These are phyloP conservation scores for Aspergillus carlsbadensis DNA, from an alignment of 495 filamentous ascomycete genomes.

Conservation along the genomic window DNA sequence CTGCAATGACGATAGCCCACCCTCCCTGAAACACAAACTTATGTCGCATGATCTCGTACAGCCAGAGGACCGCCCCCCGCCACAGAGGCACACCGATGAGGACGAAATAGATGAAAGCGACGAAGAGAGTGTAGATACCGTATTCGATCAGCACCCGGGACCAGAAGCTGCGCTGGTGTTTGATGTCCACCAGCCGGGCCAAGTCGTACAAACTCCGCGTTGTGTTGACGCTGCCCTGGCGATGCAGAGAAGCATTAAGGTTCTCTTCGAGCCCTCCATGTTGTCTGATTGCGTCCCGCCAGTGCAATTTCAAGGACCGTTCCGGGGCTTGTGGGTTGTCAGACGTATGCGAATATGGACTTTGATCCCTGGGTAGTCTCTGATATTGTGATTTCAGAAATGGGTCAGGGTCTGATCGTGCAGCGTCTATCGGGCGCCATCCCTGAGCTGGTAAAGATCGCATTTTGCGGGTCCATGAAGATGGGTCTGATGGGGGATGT, in stretches of 20 bases:
- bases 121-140: conserved; percentile 29
- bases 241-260: not conserved
- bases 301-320: no score
- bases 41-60: conserved; percentile 36
- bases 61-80: conserved; percentile 42
- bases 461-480: no score
- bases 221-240: not conserved
- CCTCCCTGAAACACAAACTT: conserved; percentile 38
- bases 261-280: no score
- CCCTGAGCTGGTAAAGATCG: no score
- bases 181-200: conserved; percentile 9
- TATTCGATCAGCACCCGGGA: conserved; percentile 37
- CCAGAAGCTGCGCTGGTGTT: conserved; percentile 32
- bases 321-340: no score
- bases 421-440: no score
- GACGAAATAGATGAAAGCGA: conserved; percentile 39
- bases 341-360: no score
- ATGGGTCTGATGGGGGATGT: no score
- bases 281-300: no score
- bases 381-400: no score
- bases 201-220: conserved; percentile 9
- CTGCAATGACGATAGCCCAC: conserved; percentile 34
- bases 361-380: no score
- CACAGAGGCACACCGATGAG: conserved; percentile 42
- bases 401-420: no score